A percentile compares a stretch with the other conserved stretches of the same genome.
phyloP scores from a whole-genome alignment of 2,329 filamentous ascomycete species.

The Salinomyces thailandicus region DNA sequence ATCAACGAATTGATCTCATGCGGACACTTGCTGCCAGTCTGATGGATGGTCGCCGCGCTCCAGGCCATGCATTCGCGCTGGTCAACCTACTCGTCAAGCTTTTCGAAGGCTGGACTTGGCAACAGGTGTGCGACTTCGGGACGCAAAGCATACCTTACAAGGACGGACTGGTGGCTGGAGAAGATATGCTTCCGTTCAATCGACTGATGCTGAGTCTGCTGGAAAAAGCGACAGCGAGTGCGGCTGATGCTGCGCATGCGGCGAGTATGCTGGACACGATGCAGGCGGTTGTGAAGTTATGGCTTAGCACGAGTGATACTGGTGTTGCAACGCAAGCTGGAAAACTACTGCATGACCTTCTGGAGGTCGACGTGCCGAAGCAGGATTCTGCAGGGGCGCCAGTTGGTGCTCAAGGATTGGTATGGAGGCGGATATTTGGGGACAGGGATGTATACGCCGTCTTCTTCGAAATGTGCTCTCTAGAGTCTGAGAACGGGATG shows the following conservation, averaged over 20 bases:
- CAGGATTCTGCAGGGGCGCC: constrained; percentile 19
- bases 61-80: constrained; percentile 40
- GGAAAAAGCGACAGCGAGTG: constrained; percentile 42
- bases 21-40: constrained; percentile 41
- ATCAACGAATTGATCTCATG: constrained; percentile 30
- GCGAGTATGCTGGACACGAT: constrained; percentile 47
- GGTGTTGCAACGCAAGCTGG: constrained; percentile 46
- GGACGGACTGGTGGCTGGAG: constrained; percentile 42
- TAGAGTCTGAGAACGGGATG: constrained; percentile 19
- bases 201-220: constrained; percentile 46
- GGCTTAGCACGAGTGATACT: constrained; percentile 47
- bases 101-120: constrained; percentile 21
- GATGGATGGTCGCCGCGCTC: constrained; percentile 41
- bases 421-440: constrained; percentile 53
- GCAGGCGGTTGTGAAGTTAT: constrained; percentile 44
- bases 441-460: constrained; percentile 49
- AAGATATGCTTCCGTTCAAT: constrained; percentile 41
- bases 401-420: constrained; percentile 35
- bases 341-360: constrained; percentile 42
- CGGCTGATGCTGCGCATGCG: constrained; percentile 47
- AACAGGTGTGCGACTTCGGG: constrained; percentile 10
- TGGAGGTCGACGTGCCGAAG: constrained; percentile 25
- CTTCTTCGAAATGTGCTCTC: constrained; percentile 46
- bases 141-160: constrained; percentile 34
- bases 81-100: constrained; percentile 44